Conservation (phyloP, 2,329 filamentous ascomycete genomes). For the Clonostachys byssicola region DNA sequence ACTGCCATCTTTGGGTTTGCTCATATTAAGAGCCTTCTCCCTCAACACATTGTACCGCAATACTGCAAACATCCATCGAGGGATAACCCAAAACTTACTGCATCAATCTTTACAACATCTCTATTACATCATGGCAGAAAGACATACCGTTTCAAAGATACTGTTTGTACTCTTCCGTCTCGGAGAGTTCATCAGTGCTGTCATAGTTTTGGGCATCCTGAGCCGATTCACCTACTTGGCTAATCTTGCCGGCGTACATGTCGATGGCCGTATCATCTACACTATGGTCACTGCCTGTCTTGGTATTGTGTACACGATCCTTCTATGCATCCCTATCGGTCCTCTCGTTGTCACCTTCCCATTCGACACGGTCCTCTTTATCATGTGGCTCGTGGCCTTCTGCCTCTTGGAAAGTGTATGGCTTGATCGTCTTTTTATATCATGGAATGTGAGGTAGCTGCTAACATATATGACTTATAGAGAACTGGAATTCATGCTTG, state of each 20-base stretch:
- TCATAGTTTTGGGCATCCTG: constrained; percentile 16
- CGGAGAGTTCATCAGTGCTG: constrained; percentile 7
- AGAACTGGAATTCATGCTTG: constrained; percentile 7
- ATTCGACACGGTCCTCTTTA: constrained; percentile 14
- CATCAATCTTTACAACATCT: too few relatives aligned
- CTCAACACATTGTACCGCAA: too few relatives aligned
- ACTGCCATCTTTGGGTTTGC: too few relatives aligned
- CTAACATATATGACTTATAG: background rate
- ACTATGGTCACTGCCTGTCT: constrained; percentile 16
- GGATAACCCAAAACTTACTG: too few relatives aligned
- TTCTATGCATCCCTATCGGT: constrained; percentile 12
- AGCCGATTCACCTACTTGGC: constrained; percentile 11
- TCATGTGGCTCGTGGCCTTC: constrained; percentile 19
- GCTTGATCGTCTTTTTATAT: background rate
- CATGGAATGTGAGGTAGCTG: too few relatives aligned
- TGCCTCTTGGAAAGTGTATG: constrained; percentile 13
- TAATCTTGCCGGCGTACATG: constrained; percentile 1
- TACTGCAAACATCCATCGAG: too few relatives aligned
- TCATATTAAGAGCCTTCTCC: too few relatives aligned
- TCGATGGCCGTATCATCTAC: constrained; percentile 13
- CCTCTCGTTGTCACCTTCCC: constrained; percentile 13
- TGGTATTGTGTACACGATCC: constrained; percentile 14
- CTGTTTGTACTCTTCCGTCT: constrained; percentile 11
- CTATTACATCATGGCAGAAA: too few relatives aligned
- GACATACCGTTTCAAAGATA: constrained; percentile 9